A percentile compares a stretch with the other conserved stretches of the same genome.
phyloP scores from a whole-genome alignment of 73 alveolate genomes.

The Durusdinium trenchii region DNA sequence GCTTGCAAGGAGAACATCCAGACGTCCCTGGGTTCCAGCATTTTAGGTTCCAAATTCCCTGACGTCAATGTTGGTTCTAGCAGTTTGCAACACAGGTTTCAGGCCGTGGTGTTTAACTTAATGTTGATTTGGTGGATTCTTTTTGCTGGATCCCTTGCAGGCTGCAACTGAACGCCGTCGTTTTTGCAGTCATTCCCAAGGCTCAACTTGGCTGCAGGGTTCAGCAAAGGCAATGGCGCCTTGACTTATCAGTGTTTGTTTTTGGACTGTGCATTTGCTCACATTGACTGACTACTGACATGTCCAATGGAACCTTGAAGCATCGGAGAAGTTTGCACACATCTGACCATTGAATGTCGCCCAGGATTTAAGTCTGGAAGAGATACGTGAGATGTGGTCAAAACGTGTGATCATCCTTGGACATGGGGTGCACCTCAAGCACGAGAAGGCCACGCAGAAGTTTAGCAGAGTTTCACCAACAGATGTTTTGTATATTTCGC shows the following conservation, averaged over 20 bases:
- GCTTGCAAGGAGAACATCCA: neutral
- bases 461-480: neutral
- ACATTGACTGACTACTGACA: neutral
- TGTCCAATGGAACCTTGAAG: neutral
- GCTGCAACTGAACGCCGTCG: neutral
- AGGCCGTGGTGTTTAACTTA: neutral
- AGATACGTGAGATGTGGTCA: neutral
- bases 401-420: neutral
- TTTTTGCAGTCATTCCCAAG: neutral
- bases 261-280: neutral
- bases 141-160: neutral
- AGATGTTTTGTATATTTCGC: neutral
- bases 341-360: neutral
- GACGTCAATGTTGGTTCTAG: neutral
- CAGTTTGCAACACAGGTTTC: neutral
- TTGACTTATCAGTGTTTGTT: neutral
- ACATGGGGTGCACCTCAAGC: neutral
- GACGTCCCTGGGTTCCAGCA: neutral
- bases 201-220: neutral
- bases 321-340: neutral
- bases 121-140: neutral
- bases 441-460: neutral
- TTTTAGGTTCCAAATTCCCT: neutral
- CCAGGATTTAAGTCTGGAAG: neutral
- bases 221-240: neutral